These are phyloP conservation scores for Trichoderma virens DNA, from an alignment of 495 filamentous ascomycete species.

Conservation along the genomic window DNA sequence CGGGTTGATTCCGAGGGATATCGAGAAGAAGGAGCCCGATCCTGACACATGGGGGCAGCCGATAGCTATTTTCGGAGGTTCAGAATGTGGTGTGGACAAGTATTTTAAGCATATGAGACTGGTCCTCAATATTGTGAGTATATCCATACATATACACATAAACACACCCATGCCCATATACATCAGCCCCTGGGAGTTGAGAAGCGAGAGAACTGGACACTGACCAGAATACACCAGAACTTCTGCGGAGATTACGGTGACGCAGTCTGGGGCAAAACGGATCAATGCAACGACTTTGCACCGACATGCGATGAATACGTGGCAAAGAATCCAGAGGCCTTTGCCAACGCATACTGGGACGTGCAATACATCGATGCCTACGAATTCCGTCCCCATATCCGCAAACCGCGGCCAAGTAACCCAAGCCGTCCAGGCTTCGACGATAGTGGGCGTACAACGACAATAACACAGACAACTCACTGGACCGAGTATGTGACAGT, in stretches of 20 bases:
- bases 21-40: constrained; percentile 52
- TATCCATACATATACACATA: neutral
- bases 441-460: neutral
- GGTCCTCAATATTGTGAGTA: constrained; percentile 33
- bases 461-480: neutral
- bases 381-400: constrained; percentile 4
- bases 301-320: constrained; percentile 52
- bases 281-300: constrained; percentile 1
- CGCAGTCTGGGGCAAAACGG: neutral
- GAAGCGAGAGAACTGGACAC: no score
- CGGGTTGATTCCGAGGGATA: constrained; percentile 32
- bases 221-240: constrained; percentile 17
- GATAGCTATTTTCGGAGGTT: constrained; percentile 39
- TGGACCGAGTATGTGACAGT: neutral
- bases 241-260: constrained; percentile 37
- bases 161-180: no score
- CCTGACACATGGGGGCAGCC: constrained; percentile 60
- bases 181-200: no score
- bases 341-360: constrained; percentile 49
- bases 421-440: no score
- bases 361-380: constrained; percentile 48
- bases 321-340: constrained; percentile 46
- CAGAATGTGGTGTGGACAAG: constrained; percentile 33
- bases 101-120: constrained; percentile 40
- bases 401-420: neutral